phyloP scores from a whole-genome alignment of 768 basidiomycete species.

The Kwoniella shandongensis region DNA sequence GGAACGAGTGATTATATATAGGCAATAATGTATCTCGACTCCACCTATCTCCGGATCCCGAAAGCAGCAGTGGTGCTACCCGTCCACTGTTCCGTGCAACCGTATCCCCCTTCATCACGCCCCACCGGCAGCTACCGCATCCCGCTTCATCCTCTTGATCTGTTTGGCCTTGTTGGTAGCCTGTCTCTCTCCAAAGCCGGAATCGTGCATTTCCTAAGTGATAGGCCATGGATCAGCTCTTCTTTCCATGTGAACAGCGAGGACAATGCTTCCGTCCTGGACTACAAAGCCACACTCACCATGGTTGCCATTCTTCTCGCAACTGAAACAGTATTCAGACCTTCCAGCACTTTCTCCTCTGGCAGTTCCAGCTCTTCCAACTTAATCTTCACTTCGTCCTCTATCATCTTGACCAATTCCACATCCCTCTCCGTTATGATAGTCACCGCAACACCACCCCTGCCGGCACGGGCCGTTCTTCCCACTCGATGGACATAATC shows the following conservation, averaged over 20 bases:
- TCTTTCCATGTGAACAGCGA: background rate
- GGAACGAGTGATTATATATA: no score
- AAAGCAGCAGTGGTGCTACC: background rate
- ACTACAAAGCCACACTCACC: constrained; percentile 59
- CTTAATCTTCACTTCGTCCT: constrained; percentile 83
- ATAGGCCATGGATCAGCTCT: background rate
- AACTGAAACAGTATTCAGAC: constrained; percentile 82
- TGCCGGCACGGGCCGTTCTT: constrained; percentile 84
- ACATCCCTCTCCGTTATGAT: constrained; percentile 94
- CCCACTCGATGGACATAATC: constrained; percentile 97
- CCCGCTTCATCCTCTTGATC: constrained; percentile 58
- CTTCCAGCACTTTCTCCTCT: constrained; percentile 77
- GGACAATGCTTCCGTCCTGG: background rate
- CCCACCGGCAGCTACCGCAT: constrained; percentile 24
- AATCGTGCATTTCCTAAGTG: constrained; percentile 65
- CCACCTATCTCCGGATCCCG: background rate
- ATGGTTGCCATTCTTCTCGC: constrained; percentile 92
- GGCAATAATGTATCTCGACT: no score
- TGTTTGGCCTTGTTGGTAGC: constrained; percentile 64
- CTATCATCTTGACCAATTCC: constrained; percentile 75
- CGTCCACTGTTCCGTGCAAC: background rate
- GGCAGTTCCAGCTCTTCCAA: constrained; percentile 72
- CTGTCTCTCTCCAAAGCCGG: constrained; percentile 84
- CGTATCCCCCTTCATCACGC: no score
- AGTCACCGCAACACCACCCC: constrained; percentile 84